Conservation (phyloP, 1,284 basidiomycete species). For the Microbotryomycetes sp. region DNA sequence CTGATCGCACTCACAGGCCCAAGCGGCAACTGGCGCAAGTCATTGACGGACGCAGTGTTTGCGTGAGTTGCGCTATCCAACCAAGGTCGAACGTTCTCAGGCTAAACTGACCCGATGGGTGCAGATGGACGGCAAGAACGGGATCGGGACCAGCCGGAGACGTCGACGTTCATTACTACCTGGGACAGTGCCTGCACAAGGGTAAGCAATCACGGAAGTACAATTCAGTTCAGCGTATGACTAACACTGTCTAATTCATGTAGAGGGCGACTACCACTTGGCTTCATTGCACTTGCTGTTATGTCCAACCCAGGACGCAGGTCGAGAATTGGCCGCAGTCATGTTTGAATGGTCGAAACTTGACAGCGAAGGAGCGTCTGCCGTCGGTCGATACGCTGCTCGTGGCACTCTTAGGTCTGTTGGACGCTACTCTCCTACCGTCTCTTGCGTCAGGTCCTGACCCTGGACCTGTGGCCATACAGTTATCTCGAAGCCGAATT, state of each 20-base stretch:
- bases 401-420: constrained; percentile 75
- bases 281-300: constrained; percentile 76
- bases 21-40: constrained; percentile 71
- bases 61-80: constrained; percentile 60
- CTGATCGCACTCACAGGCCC: constrained; percentile 69
- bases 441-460: not conserved
- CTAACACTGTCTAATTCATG: not conserved
- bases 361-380: constrained; percentile 39
- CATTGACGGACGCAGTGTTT: constrained; percentile 66
- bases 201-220: constrained; percentile 49
- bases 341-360: constrained; percentile 65
- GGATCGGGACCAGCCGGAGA: constrained; percentile 76
- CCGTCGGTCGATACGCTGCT: constrained; percentile 62
- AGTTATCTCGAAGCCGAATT: constrained; percentile 82
- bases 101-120: not conserved
- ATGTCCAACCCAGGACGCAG: constrained; percentile 78
- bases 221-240: not conserved
- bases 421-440: constrained; percentile 11
- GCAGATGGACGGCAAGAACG: constrained; percentile 71
- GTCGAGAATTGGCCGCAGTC: constrained; percentile 73
- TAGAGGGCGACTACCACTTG: constrained; percentile 64
- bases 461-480: constrained; percentile 4
- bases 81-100: not conserved
- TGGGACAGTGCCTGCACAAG: constrained; percentile 80
- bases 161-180: constrained; percentile 72